Base-by-base conservation (phyloP, 371 early-diverging fungal species). In the Mucor velutinosus region DNA sequence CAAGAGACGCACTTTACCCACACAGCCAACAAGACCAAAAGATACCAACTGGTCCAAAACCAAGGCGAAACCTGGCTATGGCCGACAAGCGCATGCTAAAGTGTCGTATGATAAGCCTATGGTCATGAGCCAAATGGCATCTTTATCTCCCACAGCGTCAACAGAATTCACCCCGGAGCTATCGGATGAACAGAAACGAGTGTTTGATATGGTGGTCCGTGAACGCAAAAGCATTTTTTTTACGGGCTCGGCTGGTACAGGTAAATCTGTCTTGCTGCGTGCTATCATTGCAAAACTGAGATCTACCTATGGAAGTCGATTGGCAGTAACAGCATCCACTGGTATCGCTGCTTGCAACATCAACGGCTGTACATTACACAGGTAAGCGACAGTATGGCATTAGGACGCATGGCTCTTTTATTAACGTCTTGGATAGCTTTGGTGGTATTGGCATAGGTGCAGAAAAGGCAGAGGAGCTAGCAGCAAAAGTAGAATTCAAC, bases 311-410 rank as follows among this genome's bases (percentile, higher is more conserved):
- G 69, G 75, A 0, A 77, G 79, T 1, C 74, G 79, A 27, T 78
- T 94, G 5, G 93, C 92, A 0, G 86, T 94, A 1, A 94, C 94
- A 19, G 96, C 97, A 7, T 89, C 96, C 1, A 97, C 97, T 0
- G 95, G 94, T 15, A 92, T 95, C 71, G 96, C 97, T 7, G 97
- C 96, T 0, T 88, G 88, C 75, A 92, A 94, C 66, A 92, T 96
- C 67, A 88, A 89, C 35, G 97, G 97, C 1, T 83, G 78, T 39
- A 95, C 97, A 0, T 70, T 96, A 25, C 96, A 96, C 29, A 78
- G 81, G 81, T 77, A 69, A 30, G 14, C 7, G 15, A 3, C 2
- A 1, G 35, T 10, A 35, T 35, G 10, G 29, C 27, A 43, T 30
- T 19, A 7, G 30, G 30, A 14, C 14, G 1, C 8, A 35, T 29